phyloP scores from a whole-genome alignment of 2,329 filamentous ascomycete genomes.

The Bretziella fagacearum region DNA sequence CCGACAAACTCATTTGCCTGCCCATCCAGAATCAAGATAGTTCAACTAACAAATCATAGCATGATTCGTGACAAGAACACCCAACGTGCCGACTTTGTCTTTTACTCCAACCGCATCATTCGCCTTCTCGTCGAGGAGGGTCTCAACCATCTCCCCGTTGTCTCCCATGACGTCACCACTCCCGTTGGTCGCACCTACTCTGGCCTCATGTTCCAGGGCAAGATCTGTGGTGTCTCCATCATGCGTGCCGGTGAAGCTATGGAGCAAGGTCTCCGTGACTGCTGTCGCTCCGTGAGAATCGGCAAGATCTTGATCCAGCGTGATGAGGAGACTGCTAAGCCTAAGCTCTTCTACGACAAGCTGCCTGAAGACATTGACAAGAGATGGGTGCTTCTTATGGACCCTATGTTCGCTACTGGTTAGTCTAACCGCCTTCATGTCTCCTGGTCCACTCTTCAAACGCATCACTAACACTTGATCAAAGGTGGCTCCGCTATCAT shows the following conservation, averaged over 20 bases:
- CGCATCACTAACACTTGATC: neutral
- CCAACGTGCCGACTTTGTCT: constrained; percentile 89
- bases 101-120: constrained; percentile 97
- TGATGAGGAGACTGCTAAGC: constrained; percentile 84
- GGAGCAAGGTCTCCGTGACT: constrained; percentile 92
- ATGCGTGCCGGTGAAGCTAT: constrained; percentile 97
- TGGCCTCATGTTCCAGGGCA: constrained; percentile 88
- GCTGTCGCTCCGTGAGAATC: constrained; percentile 92
- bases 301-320: constrained; percentile 97
- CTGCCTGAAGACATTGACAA: constrained; percentile 83
- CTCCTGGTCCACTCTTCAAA: neutral
- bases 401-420: constrained; percentile 99
- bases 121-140: constrained; percentile 92
- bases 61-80: constrained; percentile 92
- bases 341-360: constrained; percentile 95
- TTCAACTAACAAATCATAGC: constrained; percentile 28
- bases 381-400: constrained; percentile 81
- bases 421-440: constrained; percentile 38
- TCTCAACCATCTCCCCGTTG: constrained; percentile 84
- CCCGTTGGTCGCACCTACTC: constrained; percentile 78
- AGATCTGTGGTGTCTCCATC: constrained; percentile 96
- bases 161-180: constrained; percentile 76
- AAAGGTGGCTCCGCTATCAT: constrained; percentile 91
- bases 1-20: no score
- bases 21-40: neutral